Evolutionary conservation across 768 basidiomycete genomes (phyloP).

Genomic region (Russula sp.): DNA sequence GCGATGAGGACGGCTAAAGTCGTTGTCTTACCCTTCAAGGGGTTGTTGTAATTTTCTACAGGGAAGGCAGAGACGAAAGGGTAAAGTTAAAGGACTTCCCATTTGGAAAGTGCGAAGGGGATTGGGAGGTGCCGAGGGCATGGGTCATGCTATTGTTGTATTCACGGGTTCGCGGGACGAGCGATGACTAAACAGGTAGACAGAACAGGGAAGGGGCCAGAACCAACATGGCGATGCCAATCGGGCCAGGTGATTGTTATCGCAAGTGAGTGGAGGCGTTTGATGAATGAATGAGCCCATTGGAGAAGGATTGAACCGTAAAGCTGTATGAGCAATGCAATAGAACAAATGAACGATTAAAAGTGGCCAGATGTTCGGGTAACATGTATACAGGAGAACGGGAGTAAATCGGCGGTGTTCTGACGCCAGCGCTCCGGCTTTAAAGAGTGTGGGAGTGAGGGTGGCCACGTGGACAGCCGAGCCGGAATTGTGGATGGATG

Average conservation of each 20-base stretch:
- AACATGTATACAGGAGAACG: background rate
- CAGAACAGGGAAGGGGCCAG: background rate
- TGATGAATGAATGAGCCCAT: background rate
- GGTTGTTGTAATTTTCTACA: background rate
- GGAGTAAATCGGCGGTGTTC: constrained; percentile 13
- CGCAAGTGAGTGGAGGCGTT: background rate
- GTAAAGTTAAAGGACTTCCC: constrained; percentile 5
- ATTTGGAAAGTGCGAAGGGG: background rate
- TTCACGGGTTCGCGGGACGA: constrained; percentile 5
- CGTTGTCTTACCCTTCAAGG: background rate
- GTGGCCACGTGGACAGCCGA: constrained; percentile 10
- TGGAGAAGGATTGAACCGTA: background rate
- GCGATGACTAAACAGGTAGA: background rate
- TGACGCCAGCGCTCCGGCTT: constrained; percentile 19
- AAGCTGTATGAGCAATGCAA: background rate
- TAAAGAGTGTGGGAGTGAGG: constrained; percentile 11
- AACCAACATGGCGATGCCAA: background rate
- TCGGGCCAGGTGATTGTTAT: background rate
- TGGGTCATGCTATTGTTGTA: background rate
- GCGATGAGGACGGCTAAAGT: background rate
- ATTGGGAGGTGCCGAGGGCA: background rate
- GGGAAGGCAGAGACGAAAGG: background rate
- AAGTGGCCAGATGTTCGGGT: constrained; percentile 8
- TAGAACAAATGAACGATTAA: background rate
- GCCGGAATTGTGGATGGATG: constrained; percentile 17